Evolutionary conservation across 1,139 yeast genomes (phyloP), one percentile per base, ranked within the genome.

Genomic region (Scheffersomyces insectosa): DNA sequence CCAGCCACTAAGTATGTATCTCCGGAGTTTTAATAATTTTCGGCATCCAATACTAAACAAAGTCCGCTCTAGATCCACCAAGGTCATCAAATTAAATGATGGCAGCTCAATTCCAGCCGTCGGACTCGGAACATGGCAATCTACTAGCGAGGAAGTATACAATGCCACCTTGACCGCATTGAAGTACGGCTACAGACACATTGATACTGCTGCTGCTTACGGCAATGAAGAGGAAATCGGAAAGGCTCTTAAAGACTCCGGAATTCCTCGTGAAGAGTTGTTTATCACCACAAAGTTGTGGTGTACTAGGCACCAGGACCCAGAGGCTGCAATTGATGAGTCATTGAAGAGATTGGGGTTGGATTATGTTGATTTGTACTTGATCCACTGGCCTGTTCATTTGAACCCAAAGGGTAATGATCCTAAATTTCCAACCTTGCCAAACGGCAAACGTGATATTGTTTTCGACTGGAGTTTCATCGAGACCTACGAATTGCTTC

Each of bases 331-430:
- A 10, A 66, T 88, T 42, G 77, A 82, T 40, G 66, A 63, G 42
- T 82, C 91, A 2, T 72, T 89, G 54, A 59, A 75, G 51, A 80
- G 81, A 56, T 70, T 88, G 51, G 83, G 84, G 2, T 67, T 87
- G 51, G 93, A 85, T 38, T 89, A 88, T 55, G 82, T 89, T 46
- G 96, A 89, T 60, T 70, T 89, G 52, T 83, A 83, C 60, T 73
- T 89, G 57, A 77, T 87, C 57, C 96, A 89, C 65, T 88, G 95
- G 95, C 96, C 96, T 3, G 74, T 80, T 41, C 20, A 14, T 23
- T 31, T 31, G 34, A 31, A 31, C 20, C 34, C 34, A 4, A 31
- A 13, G 35, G 43, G 49, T 1, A 54, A 51, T 2, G 44, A 41
- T 36, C 56, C 51, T 12, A 46, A 51, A 28, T 31, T 75, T 39